Evolutionary conservation across 306 rosid genomes (phyloP).

Genomic region (Pterocarpus santalinus): DNA sequence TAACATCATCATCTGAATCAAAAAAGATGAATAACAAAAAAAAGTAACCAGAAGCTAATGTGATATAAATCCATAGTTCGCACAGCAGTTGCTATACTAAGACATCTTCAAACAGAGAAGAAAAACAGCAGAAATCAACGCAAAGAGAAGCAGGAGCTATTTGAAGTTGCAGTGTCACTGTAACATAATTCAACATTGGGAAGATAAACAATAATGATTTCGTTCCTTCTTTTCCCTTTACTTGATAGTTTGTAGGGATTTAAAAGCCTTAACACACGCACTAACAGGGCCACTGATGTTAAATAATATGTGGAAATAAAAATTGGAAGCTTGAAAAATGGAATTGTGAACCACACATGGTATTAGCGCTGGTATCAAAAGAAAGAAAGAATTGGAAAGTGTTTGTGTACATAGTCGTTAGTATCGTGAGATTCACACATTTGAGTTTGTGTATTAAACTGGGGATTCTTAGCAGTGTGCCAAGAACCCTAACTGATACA

Average conservation of each 20-base stretch:
- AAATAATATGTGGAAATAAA: background rate
- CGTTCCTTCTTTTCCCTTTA: background rate
- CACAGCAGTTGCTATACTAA: background rate
- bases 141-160: constrained; percentile 6
- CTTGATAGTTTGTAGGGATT: background rate
- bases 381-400: too few relatives aligned
- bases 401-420: too few relatives aligned
- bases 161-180: constrained; percentile 10
- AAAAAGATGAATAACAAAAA: constrained; percentile 35
- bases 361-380: too few relatives aligned
- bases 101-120: background rate
- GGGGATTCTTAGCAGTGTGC: too few relatives aligned
- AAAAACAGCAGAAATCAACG: background rate
- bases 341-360: background rate
- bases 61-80: background rate
- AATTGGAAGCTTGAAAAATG: background rate
- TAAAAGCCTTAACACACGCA: background rate
- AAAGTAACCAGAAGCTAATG: background rate
- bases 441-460: too few relatives aligned
- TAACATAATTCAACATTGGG: constrained; percentile 24
- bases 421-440: too few relatives aligned
- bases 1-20: constrained; percentile 61
- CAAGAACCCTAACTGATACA: too few relatives aligned
- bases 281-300: background rate
- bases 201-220: constrained; percentile 5